These are phyloP conservation scores for Vigna hirtella DNA, from an alignment of 306 rosid species.

Conservation along the genomic window DNA sequence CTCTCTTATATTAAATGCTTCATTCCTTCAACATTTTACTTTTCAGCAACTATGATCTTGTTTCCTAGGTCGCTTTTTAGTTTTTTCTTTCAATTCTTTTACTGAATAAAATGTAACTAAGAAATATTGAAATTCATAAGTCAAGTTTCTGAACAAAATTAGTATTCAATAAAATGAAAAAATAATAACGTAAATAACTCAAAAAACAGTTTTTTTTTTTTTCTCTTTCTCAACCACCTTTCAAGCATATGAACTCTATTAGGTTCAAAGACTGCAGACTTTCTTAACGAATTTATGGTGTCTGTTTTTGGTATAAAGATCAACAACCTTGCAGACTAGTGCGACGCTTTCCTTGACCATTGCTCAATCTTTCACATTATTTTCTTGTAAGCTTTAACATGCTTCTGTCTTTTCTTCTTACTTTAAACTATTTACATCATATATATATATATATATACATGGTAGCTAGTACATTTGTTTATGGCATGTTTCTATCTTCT, in stretches of 20 bases:
- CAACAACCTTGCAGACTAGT: conserved; percentile 3
- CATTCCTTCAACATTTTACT: background rate
- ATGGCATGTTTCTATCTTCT: background rate
- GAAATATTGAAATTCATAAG: no score
- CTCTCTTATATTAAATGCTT: background rate
- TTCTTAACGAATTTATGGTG: conserved; percentile 3
- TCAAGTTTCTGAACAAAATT: no score
- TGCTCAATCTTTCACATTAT: conserved; percentile 2
- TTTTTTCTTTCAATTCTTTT: no score
- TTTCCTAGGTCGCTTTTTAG: no score
- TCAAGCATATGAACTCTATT: no score
- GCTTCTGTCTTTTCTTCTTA: background rate
- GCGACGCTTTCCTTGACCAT: conserved; percentile 37
- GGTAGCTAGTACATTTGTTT: background rate
- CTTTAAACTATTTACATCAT: background rate
- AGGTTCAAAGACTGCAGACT: background rate
- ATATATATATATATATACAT: background rate
- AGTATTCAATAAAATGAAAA: no score
- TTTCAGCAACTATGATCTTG: background rate
- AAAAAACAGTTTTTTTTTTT: no score
- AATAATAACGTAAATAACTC: no score
- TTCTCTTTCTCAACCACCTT: no score
- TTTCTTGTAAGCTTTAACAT: background rate
- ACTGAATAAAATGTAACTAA: no score
- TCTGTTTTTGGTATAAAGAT: background rate